Percentiles rank a stretch among this genome's conserved stretches.
Evolutionary conservation across 1,139 yeast genomes (phyloP).

Genomic region (Saccharomyces pastorianus): DNA sequence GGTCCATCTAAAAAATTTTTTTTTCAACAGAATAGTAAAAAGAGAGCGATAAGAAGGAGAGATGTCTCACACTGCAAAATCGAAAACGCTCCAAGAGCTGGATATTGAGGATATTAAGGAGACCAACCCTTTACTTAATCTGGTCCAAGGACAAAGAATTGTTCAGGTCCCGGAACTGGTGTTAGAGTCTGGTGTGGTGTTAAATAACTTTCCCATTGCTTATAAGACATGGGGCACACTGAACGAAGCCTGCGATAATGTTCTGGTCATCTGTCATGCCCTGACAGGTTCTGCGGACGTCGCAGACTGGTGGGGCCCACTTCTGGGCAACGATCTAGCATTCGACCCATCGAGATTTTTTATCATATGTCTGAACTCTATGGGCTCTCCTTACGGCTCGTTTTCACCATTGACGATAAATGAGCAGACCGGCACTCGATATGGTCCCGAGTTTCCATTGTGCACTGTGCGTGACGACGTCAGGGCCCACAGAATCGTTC

Average conservation of each 20-base stretch:
- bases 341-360: constrained; percentile 86
- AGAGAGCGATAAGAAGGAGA: background rate
- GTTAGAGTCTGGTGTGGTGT: constrained; percentile 75
- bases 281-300: constrained; percentile 93
- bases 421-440: constrained; percentile 60
- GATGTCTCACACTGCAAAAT: constrained; percentile 8
- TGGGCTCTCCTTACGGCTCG: constrained; percentile 95
- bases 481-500: constrained; percentile 63
- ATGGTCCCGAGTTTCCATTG: constrained; percentile 92
- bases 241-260: constrained; percentile 60
- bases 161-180: constrained; percentile 69
- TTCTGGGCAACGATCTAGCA: constrained; percentile 76
- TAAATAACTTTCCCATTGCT: constrained; percentile 78
- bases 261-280: constrained; percentile 86
- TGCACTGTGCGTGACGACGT: constrained; percentile 90
- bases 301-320: constrained; percentile 98
- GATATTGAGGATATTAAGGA: constrained; percentile 18
- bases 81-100: constrained; percentile 18
- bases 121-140: constrained; percentile 56
- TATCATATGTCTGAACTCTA: constrained; percentile 76
- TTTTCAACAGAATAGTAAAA: background rate
- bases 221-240: constrained; percentile 92
- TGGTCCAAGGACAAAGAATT: constrained; percentile 75
- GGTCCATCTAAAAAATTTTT: background rate
- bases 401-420: constrained; percentile 83